Conservation (phyloP, 768 basidiomycete genomes). For the Rhodotorula babjevae region DNA sequence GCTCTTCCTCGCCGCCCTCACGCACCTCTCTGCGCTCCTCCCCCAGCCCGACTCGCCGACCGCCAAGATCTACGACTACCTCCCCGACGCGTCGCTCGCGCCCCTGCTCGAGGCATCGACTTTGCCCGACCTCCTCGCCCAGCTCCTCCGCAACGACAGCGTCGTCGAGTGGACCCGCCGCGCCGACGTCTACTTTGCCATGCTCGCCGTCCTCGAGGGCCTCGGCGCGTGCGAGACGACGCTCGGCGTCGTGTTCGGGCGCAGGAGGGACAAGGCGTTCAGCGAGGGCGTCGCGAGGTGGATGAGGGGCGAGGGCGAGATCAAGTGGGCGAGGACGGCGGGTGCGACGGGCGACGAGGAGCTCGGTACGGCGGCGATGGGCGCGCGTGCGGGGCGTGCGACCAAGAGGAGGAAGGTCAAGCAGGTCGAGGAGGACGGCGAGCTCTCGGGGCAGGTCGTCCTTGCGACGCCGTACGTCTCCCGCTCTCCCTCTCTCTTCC, state of each 20-base stretch:
- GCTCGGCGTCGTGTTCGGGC: conserved; percentile 51
- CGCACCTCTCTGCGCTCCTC: conserved; percentile 5
- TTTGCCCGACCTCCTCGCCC: conserved; percentile 12
- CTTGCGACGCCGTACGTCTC: conserved; percentile 47
- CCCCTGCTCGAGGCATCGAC: conserved; percentile 10
- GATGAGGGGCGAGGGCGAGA: conserved; percentile 54
- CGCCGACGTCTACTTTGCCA: conserved; percentile 53
- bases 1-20: conserved; percentile 1
- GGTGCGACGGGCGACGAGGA: neutral
- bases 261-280: conserved; percentile 49
- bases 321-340: conserved; percentile 47
- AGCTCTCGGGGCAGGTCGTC: neutral
- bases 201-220: conserved; percentile 53
- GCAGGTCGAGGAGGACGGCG: neutral
- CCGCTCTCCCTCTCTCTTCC: conserved; percentile 46
- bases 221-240: conserved; percentile 58
- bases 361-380: neutral
- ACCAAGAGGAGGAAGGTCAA: conserved; percentile 16
- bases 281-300: conserved; percentile 53
- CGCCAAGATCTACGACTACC: conserved; percentile 16
- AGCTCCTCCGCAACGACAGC: conserved; percentile 57
- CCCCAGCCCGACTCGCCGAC: conserved; percentile 13
- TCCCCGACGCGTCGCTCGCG: conserved; percentile 1
- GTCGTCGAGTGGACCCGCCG: conserved; percentile 57
- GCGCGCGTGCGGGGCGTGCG: neutral